Conservation (phyloP, 257 asterid genomes). For the Sherardia arvensis region DNA sequence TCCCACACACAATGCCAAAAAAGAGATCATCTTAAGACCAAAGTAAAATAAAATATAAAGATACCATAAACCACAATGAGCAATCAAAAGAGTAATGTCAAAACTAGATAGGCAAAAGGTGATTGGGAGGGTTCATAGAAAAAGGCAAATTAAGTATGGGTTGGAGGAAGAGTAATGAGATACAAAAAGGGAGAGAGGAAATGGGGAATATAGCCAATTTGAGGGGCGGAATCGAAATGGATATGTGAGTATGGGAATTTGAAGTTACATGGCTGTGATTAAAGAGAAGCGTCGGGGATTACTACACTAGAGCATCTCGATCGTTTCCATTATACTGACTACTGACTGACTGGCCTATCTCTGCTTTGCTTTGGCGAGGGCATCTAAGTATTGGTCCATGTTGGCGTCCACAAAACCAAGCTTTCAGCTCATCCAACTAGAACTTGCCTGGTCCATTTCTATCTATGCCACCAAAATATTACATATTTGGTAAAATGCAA, state of each 20-base stretch:
- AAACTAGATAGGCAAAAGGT: neutral
- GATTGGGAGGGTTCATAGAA: neutral
- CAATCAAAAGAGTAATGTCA: neutral
- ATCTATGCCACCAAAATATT: slow-evolving; percentile 6
- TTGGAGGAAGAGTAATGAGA: neutral
- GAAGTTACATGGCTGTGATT: neutral
- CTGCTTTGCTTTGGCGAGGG: neutral
- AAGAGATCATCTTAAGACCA: neutral
- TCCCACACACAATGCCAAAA: neutral
- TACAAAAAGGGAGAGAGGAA: neutral
- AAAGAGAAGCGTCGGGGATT: neutral
- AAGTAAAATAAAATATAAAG: neutral
- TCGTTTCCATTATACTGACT: neutral
- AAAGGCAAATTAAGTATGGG: neutral
- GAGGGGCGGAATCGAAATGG: neutral
- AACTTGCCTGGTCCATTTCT: slow-evolving; percentile 27
- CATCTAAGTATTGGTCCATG: slow-evolving; percentile 24
- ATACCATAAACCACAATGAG: neutral
- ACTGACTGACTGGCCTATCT: neutral
- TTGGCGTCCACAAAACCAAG: slow-evolving; percentile 28
- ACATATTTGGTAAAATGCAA: slow-evolving; percentile 28
- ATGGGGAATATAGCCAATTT: neutral
- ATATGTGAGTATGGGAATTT: neutral
- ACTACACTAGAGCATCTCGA: neutral
- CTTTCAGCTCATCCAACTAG: slow-evolving; percentile 20